Percentiles rank a stretch among this genome's conserved stretches.
Conservation (phyloP, 2,329 filamentous ascomycete genomes). For the Xylaria sp. region DNA sequence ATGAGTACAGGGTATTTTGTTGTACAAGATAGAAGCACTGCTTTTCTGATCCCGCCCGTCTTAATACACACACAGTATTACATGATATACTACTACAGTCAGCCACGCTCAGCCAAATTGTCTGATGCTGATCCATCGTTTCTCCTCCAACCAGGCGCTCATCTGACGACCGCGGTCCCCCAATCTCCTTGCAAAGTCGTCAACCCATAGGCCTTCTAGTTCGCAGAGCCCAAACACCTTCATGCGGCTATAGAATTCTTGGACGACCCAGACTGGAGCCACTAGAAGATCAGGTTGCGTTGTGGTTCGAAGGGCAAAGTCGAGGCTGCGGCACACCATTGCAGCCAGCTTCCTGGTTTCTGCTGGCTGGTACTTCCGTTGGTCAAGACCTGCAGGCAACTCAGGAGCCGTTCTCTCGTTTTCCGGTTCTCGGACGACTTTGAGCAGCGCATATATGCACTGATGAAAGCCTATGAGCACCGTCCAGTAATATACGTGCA, state of each 20-base stretch:
- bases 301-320: constrained; percentile 56
- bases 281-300: constrained; percentile 47
- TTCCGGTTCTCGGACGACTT: constrained; percentile 56
- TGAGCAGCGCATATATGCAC: constrained; percentile 58
- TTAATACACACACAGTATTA: constrained; percentile 1
- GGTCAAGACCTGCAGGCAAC: constrained; percentile 54
- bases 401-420: constrained; percentile 54
- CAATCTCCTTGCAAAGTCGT: constrained; percentile 39
- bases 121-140: constrained; percentile 43
- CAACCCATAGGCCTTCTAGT: constrained; percentile 44
- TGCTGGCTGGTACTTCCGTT: constrained; percentile 53
- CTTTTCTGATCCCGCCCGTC: constrained; percentile 12
- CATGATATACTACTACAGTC: constrained; percentile 20
- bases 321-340: constrained; percentile 62
- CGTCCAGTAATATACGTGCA: constrained; percentile 65
- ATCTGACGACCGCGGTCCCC: constrained; percentile 39
- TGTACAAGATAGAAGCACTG: constrained; percentile 26
- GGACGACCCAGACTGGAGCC: constrained; percentile 45
- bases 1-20: constrained; percentile 7
- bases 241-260: constrained; percentile 43
- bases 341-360: constrained; percentile 58
- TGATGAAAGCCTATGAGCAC: constrained; percentile 60
- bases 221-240: constrained; percentile 39
- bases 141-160: constrained; percentile 41
- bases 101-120: constrained; percentile 40